Evolutionary conservation across 164 flowering plant species (phyloP).

Genomic region (Berberis vulgaris): DNA sequence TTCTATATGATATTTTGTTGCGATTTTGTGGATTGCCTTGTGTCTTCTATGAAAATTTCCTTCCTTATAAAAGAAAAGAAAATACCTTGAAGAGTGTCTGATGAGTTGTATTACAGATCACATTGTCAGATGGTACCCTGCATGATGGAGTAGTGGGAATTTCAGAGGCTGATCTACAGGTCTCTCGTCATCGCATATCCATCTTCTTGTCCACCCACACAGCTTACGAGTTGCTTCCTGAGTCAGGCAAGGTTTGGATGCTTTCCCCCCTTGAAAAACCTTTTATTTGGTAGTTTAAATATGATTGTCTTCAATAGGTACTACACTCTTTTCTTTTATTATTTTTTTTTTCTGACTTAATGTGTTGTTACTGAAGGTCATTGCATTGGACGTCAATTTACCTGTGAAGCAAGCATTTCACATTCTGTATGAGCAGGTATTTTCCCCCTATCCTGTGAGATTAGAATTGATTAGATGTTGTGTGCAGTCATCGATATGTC

Average conservation of each 20-base stretch:
- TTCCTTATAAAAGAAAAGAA: too few relatives aligned
- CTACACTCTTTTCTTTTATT: neutral
- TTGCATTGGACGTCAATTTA: constrained; percentile 70
- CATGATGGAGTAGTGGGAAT: constrained; percentile 42
- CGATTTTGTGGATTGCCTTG: too few relatives aligned
- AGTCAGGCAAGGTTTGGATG: constrained; percentile 81
- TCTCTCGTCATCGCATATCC: constrained; percentile 67
- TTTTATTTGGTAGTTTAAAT: too few relatives aligned
- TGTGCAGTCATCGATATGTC: too few relatives aligned
- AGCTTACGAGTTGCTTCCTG: constrained; percentile 85
- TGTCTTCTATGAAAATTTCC: too few relatives aligned
- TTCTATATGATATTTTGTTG: too few relatives aligned
- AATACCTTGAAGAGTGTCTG: too few relatives aligned
- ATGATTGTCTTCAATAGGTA: neutral
- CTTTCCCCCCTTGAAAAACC: constrained; percentile 14
- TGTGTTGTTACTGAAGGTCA: constrained; percentile 38
- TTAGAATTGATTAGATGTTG: too few relatives aligned
- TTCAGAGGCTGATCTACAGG: constrained; percentile 60
- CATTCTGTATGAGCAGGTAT: constrained; percentile 85
- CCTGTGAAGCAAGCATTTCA: constrained; percentile 98
- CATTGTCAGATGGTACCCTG: constrained; percentile 9
- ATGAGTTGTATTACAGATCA: too few relatives aligned
- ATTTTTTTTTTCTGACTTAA: constrained; percentile 5
- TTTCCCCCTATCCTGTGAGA: neutral
- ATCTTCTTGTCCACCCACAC: constrained; percentile 58